Percentiles rank a stretch among this genome's conserved stretches.
phyloP scores from a whole-genome alignment of 306 rosid species.

The Casuarina equisetifolia region DNA sequence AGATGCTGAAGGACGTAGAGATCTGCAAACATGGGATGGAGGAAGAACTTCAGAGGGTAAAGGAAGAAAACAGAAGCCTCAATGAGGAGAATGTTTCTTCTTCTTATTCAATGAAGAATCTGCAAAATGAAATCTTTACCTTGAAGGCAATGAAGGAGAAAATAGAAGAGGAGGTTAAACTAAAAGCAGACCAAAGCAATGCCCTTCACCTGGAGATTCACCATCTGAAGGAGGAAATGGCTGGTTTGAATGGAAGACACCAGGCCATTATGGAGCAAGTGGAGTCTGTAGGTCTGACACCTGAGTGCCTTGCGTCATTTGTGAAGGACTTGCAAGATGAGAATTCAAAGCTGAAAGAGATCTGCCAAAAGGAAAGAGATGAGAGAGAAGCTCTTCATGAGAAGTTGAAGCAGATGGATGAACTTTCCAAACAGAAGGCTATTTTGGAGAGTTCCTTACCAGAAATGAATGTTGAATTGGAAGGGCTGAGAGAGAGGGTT shows the following conservation, averaged over 20 bases:
- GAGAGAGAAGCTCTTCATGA: slow-evolving; percentile 67
- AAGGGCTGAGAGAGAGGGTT: slow-evolving; percentile 47
- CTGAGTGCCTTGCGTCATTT: slow-evolving; percentile 56
- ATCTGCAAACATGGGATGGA: slow-evolving; percentile 61
- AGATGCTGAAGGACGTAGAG: slow-evolving; percentile 72
- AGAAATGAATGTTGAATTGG: slow-evolving; percentile 67
- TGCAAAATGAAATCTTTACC: slow-evolving; percentile 67
- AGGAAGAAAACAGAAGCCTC: slow-evolving; percentile 73
- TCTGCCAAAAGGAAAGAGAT: slow-evolving; percentile 51
- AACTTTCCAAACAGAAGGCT: slow-evolving; percentile 59
- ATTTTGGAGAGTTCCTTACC: slow-evolving; percentile 57
- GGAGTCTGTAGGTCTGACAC: slow-evolving; percentile 67
- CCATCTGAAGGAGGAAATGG: slow-evolving; percentile 67
- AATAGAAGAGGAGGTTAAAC: slow-evolving; percentile 63
- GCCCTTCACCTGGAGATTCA: slow-evolving; percentile 57
- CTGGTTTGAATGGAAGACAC: slow-evolving; percentile 57
- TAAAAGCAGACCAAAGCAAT: slow-evolving; percentile 66
- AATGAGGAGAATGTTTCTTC: slow-evolving; percentile 56
- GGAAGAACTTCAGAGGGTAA: slow-evolving; percentile 63
- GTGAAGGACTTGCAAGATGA: slow-evolving; percentile 73
- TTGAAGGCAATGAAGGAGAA: slow-evolving; percentile 86
- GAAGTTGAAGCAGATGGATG: slow-evolving; percentile 63
- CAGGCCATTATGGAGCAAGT: slow-evolving; percentile 67
- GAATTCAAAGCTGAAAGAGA: slow-evolving; percentile 64
- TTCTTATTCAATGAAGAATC: slow-evolving; percentile 43